Conservation (phyloP, 495 filamentous ascomycete genomes). For the Pyronema omphalodes region DNA sequence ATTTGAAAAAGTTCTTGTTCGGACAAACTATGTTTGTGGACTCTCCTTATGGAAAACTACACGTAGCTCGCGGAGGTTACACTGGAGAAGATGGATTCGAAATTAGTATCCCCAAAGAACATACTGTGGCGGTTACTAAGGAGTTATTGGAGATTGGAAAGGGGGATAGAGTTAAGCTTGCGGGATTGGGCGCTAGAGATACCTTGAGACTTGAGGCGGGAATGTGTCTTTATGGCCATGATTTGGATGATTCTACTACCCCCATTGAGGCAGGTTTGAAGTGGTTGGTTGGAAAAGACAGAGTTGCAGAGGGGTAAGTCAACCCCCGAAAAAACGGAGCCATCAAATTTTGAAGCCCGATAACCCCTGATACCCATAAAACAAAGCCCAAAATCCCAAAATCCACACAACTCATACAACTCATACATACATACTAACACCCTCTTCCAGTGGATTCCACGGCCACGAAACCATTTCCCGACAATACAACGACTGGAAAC, state of each 20-base stretch:
- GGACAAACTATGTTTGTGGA: constrained; percentile 46
- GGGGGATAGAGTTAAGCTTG: constrained; percentile 46
- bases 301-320: constrained; percentile 37
- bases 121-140: constrained; percentile 32
- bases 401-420: too few relatives aligned
- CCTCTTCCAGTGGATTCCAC: constrained; percentile 35
- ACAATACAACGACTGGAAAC: constrained; percentile 23
- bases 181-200: constrained; percentile 79
- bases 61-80: constrained; percentile 79
- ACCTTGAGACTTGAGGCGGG: constrained; percentile 86
- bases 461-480: constrained; percentile 45
- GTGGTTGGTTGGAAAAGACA: constrained; percentile 69
- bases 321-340: too few relatives aligned
- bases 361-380: too few relatives aligned
- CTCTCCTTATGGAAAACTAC: constrained; percentile 27
- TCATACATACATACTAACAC: too few relatives aligned
- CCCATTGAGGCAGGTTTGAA: constrained; percentile 66
- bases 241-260: constrained; percentile 74
- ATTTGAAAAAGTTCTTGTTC: constrained; percentile 59
- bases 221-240: constrained; percentile 97
- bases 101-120: constrained; percentile 55
- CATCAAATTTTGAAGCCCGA: too few relatives aligned
- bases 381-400: too few relatives aligned
- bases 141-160: constrained; percentile 41
- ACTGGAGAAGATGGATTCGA: constrained; percentile 98